Conservation (phyloP, 805 yeast genomes). For the Citeromyces matritensis region DNA sequence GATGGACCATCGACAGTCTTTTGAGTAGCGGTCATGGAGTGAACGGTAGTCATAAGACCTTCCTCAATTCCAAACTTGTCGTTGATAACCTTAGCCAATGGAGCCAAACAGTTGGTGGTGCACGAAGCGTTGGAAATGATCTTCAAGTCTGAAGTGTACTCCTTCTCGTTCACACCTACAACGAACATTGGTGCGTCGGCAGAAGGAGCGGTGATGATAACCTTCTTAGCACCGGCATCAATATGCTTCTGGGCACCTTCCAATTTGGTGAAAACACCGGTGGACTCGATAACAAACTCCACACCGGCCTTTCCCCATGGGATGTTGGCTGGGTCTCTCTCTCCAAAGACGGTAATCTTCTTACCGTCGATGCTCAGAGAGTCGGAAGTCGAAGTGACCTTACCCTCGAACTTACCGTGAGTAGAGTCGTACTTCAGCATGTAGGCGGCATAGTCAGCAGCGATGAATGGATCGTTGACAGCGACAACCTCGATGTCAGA, state of each 20-base stretch:
- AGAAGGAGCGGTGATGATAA: slow-evolving; percentile 88
- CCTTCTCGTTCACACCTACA: slow-evolving; percentile 75
- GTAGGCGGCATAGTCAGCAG: slow-evolving; percentile 84
- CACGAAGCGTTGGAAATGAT: slow-evolving; percentile 89
- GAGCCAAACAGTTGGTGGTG: slow-evolving; percentile 93
- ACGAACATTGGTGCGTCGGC: slow-evolving; percentile 93
- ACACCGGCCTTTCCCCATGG: slow-evolving; percentile 84
- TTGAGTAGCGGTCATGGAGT: slow-evolving; percentile 92
- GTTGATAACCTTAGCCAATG: slow-evolving; percentile 81
- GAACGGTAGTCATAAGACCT: slow-evolving; percentile 93
- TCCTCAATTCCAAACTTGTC: slow-evolving; percentile 78
- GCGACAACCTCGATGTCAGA: slow-evolving; percentile 72
- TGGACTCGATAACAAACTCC: slow-evolving; percentile 81
- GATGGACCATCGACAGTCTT: slow-evolving; percentile 96
- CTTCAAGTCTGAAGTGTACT: slow-evolving; percentile 59
- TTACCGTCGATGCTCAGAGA: slow-evolving; percentile 55
- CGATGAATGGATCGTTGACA: slow-evolving; percentile 84
- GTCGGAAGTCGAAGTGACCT: slow-evolving; percentile 42
- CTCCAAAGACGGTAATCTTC: slow-evolving; percentile 54
- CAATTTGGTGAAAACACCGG: slow-evolving; percentile 81
- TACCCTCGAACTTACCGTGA: slow-evolving; percentile 76
- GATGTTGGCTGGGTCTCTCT: slow-evolving; percentile 72
- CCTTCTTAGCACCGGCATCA: slow-evolving; percentile 90
- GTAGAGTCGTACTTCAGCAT: slow-evolving; percentile 94
- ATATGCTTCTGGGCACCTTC: slow-evolving; percentile 78